Evolutionary conservation across 768 basidiomycete genomes (phyloP), one percentile per base, ranked within the genome.

Genomic region (Tylopilus vinaceipallidus): DNA sequence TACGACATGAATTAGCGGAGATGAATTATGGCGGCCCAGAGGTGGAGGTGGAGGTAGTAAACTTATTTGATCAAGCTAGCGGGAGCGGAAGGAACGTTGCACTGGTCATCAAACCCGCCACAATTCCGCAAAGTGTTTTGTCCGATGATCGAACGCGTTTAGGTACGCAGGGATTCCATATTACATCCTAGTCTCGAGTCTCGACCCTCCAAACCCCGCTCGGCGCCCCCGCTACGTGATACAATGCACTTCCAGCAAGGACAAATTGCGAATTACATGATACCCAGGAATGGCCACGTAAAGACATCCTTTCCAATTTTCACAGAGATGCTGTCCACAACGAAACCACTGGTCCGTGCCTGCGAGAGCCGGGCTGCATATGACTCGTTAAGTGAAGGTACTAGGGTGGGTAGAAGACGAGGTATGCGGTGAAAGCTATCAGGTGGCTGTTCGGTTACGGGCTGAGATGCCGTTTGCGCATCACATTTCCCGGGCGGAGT

Each of bases 11-110:
- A 33, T 55, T 74, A 29, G 41, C 57, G 60, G 68, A 60, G 16
- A 63, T 54, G 53, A 49, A 42, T 17, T 47, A 48, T 30, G 9
- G 47, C 47, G 55, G 52, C 30, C 50, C 38, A 55, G 34, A 66
- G 43, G 62, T 79, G 53, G 59, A 50, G 35, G 73, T 79, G 17
- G 70, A 75, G 26, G 57, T 80, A 19, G 71, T 88, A 3, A 88
- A 86, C 63, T 60, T 91, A 35, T 90, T 91, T 52, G 83, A 88
- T 58, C 88, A 89, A 63, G 71, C 72, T 5, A 77, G 76, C 3
- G 87, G 85, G 37, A 90, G 88, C 63, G 86, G 82, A 40, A 70
- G 88, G 58, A 90, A 89, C 64, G 71, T 86, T 47, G 86, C 80
- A 7, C 70, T 88, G 42, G 78, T 82, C 29, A 68, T 85, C 43